Evolutionary conservation across 164 flowering plant genomes (phyloP).

Genomic region (Annona cherimola): DNA sequence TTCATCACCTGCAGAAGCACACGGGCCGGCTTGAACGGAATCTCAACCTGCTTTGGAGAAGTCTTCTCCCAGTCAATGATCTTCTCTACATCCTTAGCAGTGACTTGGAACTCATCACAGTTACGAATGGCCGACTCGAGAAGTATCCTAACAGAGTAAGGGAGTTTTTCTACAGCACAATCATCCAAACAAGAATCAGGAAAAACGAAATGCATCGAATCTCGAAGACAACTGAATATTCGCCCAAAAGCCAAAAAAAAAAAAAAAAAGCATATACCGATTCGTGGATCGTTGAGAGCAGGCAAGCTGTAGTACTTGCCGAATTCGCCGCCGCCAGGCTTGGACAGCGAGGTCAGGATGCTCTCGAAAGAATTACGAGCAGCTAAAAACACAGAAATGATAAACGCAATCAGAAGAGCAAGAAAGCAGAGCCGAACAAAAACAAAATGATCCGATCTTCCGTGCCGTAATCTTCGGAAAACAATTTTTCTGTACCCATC

Average conservation of each 20-base stretch:
- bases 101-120: slow-evolving; percentile 93
- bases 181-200: neutral
- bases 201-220: neutral
- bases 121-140: slow-evolving; percentile 89
- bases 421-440: neutral
- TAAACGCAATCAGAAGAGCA: neutral
- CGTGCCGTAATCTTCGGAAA: neutral
- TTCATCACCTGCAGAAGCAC: slow-evolving; percentile 71
- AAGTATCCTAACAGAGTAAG: slow-evolving; percentile 75
- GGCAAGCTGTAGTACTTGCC: slow-evolving; percentile 88
- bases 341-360: slow-evolving; percentile 25
- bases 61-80: slow-evolving; percentile 88
- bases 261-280: slow-evolving; percentile 33
- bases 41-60: slow-evolving; percentile 83
- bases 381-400: slow-evolving; percentile 11
- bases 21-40: slow-evolving; percentile 97
- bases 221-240: neutral
- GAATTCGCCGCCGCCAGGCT: slow-evolving; percentile 63
- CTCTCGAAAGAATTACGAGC: slow-evolving; percentile 18
- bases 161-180: slow-evolving; percentile 57
- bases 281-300: slow-evolving; percentile 78
- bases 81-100: slow-evolving; percentile 81
- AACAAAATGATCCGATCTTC: neutral
- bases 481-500: slow-evolving; percentile 43
- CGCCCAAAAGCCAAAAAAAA: neutral